phyloP scores from a whole-genome alignment of 2,329 filamentous ascomycete genomes.

The Zymoseptoria tritici region DNA sequence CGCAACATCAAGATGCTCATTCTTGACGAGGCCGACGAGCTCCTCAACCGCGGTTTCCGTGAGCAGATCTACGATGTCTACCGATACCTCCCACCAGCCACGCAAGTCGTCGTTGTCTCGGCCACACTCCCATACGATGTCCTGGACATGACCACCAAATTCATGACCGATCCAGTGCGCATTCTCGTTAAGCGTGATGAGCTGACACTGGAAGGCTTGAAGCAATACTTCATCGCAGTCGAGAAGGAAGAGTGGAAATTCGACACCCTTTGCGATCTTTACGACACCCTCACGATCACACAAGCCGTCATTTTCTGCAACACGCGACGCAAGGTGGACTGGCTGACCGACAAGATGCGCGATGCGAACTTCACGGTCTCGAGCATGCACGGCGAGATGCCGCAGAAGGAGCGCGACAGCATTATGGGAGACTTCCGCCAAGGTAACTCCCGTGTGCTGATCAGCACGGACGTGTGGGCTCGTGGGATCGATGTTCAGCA shows the following conservation, averaged over 20 bases:
- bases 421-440: slow-evolving; percentile 99
- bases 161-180: slow-evolving; percentile 96
- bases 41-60: slow-evolving; percentile 88
- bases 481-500: slow-evolving; percentile 98
- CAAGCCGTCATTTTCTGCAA: slow-evolving; percentile 99
- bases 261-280: slow-evolving; percentile 95
- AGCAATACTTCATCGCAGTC: slow-evolving; percentile 98
- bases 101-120: slow-evolving; percentile 96
- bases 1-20: slow-evolving; percentile 73
- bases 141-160: slow-evolving; percentile 98
- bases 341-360: slow-evolving; percentile 98
- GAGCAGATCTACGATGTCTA: slow-evolving; percentile 99
- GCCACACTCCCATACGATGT: slow-evolving; percentile 97
- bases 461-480: slow-evolving; percentile 96
- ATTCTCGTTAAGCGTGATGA: slow-evolving; percentile 99
- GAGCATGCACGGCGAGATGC: slow-evolving; percentile 99
- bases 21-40: slow-evolving; percentile 67
- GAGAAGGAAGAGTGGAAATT: slow-evolving; percentile 99
- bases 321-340: slow-evolving; percentile 96
- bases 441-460: slow-evolving; percentile 90
- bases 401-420: slow-evolving; percentile 92
- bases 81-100: slow-evolving; percentile 89
- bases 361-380: slow-evolving; percentile 98
- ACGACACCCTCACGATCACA: slow-evolving; percentile 96
- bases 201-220: slow-evolving; percentile 90